These are phyloP conservation scores for Ogataea allantospora DNA, from an alignment of 805 yeast species.

Conservation along the genomic window DNA sequence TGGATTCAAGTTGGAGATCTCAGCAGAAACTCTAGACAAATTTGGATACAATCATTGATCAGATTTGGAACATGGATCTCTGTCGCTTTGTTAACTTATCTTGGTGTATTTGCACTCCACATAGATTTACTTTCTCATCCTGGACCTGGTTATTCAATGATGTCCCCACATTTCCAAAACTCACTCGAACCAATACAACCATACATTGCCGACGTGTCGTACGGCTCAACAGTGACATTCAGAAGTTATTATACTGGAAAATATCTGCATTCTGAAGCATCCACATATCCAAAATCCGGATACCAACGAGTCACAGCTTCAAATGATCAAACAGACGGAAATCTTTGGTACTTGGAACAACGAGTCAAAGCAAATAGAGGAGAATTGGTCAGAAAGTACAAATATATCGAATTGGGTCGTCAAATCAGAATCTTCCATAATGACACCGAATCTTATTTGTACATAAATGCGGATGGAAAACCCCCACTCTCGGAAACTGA, in stretches of 20 bases:
- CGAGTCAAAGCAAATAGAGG: slow-evolving; percentile 38
- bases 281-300: slow-evolving; percentile 54
- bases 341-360: slow-evolving; percentile 71
- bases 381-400: slow-evolving; percentile 34
- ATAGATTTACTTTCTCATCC: slow-evolving; percentile 44
- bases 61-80: slow-evolving; percentile 44
- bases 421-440: slow-evolving; percentile 68
- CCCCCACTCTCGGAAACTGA: slow-evolving; percentile 93
- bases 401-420: slow-evolving; percentile 45
- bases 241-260: slow-evolving; percentile 75
- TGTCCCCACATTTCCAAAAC: slow-evolving; percentile 69
- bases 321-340: slow-evolving; percentile 57
- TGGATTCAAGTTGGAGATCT: slow-evolving; percentile 77
- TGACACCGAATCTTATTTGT: slow-evolving; percentile 62
- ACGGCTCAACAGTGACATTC: slow-evolving; percentile 68
- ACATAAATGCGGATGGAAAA: slow-evolving; percentile 59
- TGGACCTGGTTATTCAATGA: slow-evolving; percentile 59
- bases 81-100: slow-evolving; percentile 59
- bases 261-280: slow-evolving; percentile 77
- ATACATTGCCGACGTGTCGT: slow-evolving; percentile 64
- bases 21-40: slow-evolving; percentile 36
- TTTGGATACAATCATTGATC: slow-evolving; percentile 40
- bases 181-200: slow-evolving; percentile 42
- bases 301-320: slow-evolving; percentile 81
- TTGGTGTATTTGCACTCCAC: slow-evolving; percentile 57